phyloP scores from a whole-genome alignment of 441 rosid species.

The Pelargonium myrrhifolium region DNA sequence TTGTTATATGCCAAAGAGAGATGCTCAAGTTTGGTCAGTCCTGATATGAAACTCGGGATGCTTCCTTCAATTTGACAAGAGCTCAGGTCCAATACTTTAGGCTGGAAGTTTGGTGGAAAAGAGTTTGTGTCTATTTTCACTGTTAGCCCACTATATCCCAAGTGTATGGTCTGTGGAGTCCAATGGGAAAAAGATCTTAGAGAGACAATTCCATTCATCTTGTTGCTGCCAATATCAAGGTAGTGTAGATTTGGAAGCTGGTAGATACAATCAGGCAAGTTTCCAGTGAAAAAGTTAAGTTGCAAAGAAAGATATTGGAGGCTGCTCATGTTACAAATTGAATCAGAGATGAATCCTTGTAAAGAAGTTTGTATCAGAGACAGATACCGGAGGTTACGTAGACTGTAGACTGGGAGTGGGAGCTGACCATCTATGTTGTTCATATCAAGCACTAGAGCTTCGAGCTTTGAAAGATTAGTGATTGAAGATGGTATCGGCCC shows the following conservation, averaged over 20 bases:
- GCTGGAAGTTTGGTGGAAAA: slow-evolving; percentile 4
- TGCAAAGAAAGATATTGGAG: background rate
- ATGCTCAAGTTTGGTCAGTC: background rate
- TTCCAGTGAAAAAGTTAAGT: slow-evolving; percentile 1
- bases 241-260: background rate
- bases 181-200: background rate
- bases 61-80: background rate
- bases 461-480: slow-evolving; percentile 16
- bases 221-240: background rate
- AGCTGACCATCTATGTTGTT: slow-evolving; percentile 14
- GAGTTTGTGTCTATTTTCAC: background rate
- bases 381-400: background rate
- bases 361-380: slow-evolving; percentile 3
- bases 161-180: background rate
- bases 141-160: slow-evolving; percentile 8
- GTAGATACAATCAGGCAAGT: slow-evolving; percentile 7
- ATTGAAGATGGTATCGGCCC: slow-evolving; percentile 23
- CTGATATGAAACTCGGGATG: slow-evolving; percentile 9
- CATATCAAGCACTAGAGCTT: background rate
- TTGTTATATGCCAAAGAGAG: background rate
- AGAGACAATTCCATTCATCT: slow-evolving; percentile 8
- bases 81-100: background rate
- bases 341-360: slow-evolving; percentile 6
- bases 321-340: slow-evolving; percentile 4
- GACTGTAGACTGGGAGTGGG: slow-evolving; percentile 17